Evolutionary conservation across 1,139 yeast species (phyloP).

Genomic region (Komagataea norvegica): DNA sequence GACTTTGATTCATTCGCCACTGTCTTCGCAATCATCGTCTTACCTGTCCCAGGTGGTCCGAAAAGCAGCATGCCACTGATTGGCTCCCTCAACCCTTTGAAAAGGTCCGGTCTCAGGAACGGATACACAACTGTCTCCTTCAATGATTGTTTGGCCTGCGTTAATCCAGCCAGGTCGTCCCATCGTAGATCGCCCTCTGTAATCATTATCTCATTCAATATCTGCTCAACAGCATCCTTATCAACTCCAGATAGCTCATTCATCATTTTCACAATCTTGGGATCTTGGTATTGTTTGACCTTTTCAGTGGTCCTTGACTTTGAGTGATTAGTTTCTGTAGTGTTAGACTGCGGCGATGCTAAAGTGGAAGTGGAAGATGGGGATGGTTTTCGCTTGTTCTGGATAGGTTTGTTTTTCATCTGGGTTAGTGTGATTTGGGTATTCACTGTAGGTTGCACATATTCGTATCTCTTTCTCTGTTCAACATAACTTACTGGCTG

Average conservation of each 20-base stretch:
- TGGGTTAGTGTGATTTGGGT: constrained; percentile 25
- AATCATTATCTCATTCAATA: constrained; percentile 46
- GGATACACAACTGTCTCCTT: constrained; percentile 68
- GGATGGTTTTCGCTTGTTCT: neutral
- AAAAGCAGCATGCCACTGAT: constrained; percentile 59
- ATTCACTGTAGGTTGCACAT: constrained; percentile 23
- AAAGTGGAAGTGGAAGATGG: too few species aligned
- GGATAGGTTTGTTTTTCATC: constrained; percentile 7
- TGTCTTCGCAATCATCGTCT: constrained; percentile 58
- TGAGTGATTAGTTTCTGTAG: too few species aligned
- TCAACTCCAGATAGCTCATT: constrained; percentile 39
- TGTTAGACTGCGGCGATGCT: too few species aligned
- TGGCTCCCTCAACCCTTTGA: constrained; percentile 58
- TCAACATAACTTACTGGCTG: neutral
- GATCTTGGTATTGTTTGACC: constrained; percentile 15
- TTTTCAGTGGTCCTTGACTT: constrained; percentile 1
- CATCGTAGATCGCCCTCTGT: constrained; percentile 55
- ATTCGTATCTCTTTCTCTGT: constrained; percentile 20
- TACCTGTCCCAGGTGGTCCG: constrained; percentile 53
- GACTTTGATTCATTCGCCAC: constrained; percentile 65
- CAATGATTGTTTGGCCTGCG: constrained; percentile 50
- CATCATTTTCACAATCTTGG: constrained; percentile 21
- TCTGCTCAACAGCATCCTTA: constrained; percentile 38
- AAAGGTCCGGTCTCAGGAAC: constrained; percentile 57
- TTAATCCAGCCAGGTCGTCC: constrained; percentile 63